Conservation (phyloP, 2,329 filamentous ascomycete species). For the Venturia carpophila region DNA sequence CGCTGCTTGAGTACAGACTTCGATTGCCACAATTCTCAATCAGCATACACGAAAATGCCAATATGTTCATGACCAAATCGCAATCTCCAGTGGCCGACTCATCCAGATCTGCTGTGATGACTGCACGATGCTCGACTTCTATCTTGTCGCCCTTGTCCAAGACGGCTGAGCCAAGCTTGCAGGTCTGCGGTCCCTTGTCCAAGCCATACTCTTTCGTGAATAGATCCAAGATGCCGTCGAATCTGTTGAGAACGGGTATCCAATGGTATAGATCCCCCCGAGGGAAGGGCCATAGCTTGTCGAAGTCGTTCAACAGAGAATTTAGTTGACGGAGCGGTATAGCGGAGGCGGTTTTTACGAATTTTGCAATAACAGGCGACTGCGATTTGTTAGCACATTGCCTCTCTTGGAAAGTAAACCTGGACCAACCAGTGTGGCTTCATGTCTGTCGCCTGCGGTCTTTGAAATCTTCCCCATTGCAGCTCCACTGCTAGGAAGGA, state of each 20-base stretch:
- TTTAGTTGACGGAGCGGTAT: constrained; percentile 70
- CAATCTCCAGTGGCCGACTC: constrained; percentile 58
- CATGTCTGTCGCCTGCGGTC: constrained; percentile 46
- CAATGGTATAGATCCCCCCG: constrained; percentile 96
- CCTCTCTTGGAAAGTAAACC: not conserved
- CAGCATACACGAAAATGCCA: constrained; percentile 79
- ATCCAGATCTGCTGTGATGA: constrained; percentile 42
- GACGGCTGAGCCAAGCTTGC: constrained; percentile 62
- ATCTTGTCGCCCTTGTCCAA: constrained; percentile 50
- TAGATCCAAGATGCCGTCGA: constrained; percentile 77
- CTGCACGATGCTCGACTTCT: constrained; percentile 29
- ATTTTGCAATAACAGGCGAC: constrained; percentile 82
- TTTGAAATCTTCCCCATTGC: constrained; percentile 50
- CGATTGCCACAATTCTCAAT: constrained; percentile 94
- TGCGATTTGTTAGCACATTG: constrained; percentile 33
- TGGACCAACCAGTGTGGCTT: constrained; percentile 41
- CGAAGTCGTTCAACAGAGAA: constrained; percentile 68
- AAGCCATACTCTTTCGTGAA: constrained; percentile 77
- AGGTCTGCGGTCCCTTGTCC: constrained; percentile 68
- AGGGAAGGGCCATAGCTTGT: constrained; percentile 87
- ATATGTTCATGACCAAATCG: constrained; percentile 73
- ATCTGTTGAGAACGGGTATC: constrained; percentile 89
- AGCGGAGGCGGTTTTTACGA: constrained; percentile 62
- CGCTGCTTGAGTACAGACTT: constrained; percentile 91
- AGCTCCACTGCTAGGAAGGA: constrained; percentile 31